Conservation (phyloP, 176 grass and related monocot species). For the Tillandsia fasciculata region DNA sequence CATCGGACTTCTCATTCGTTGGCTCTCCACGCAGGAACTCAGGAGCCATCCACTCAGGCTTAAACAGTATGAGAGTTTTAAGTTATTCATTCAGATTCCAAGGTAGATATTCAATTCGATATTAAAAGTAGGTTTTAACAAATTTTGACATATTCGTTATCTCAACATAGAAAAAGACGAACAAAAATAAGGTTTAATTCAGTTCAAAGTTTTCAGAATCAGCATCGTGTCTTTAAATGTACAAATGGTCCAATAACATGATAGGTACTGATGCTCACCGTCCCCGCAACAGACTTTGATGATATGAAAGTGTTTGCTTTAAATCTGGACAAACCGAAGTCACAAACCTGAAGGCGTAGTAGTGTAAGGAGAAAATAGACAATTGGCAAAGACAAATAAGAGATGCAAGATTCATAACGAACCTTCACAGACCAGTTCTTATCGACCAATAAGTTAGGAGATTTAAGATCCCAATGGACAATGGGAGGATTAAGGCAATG, state of each 20-base stretch:
- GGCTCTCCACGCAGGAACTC: conserved; percentile 84
- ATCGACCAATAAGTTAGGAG: conserved; percentile 92
- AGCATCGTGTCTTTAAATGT: neutral
- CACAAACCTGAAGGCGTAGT: conserved; percentile 50
- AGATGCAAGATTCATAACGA: conserved; percentile 16
- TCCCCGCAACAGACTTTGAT: conserved; percentile 91
- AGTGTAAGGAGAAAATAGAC: conserved; percentile 9
- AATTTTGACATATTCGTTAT: neutral
- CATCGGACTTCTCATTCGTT: conserved; percentile 84
- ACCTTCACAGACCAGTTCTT: conserved; percentile 98
- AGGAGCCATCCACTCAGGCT: conserved; percentile 98
- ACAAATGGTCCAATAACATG: neutral
- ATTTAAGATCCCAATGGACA: conserved; percentile 95
- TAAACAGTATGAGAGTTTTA: neutral
- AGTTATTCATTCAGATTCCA: neutral
- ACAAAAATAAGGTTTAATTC: neutral
- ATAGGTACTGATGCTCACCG: conserved; percentile 35
- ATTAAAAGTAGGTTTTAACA: neutral
- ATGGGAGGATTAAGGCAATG: conserved; percentile 94
- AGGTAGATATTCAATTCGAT: neutral
- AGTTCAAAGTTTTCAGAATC: neutral
- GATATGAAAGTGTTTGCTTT: conserved; percentile 88
- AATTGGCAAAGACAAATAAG: conserved; percentile 1
- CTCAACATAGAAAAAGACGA: neutral
- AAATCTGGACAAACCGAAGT: conserved; percentile 99